Base-by-base conservation (phyloP, 2,329 filamentous ascomycete genomes). In the Thermoascus crustaceus region DNA sequence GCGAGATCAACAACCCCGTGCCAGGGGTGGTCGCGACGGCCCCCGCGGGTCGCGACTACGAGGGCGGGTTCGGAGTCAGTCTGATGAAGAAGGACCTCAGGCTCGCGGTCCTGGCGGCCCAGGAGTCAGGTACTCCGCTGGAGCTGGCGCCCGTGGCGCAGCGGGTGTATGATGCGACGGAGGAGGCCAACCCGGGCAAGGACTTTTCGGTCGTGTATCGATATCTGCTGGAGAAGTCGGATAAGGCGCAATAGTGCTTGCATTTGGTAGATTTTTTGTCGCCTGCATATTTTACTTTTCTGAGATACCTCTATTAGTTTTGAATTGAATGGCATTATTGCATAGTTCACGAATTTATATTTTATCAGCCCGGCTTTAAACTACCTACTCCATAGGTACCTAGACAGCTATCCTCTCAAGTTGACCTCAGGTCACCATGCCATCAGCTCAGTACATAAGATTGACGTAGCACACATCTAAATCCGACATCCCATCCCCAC, bases 1-100 rank as follows among this genome's bases (percentile, higher is more conserved):
- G 82, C 51, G 88, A 95, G 64, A 70, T 94, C 43, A 98, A 98
- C 64, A 96, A 96, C 56, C 91, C 91, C 0, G 87, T 96, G 3
- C 79, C 79, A 7, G 88, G 87, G 9, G 87, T 95, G 0, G 72
- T 89, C 14, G 78, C 81, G 41, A 76, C 73, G 1, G 76, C 85
- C 2, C 87, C 89, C 0, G 82, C 87, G 0, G 75, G 72, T 36
- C 71, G 82, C 38, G 87, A 82, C 35, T 98, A 87, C 50, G 61
- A 67, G 11, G 85, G 85, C 30, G 85, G 85, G 0, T 91, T 89
- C 46, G 82, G 82, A 2, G 75, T 89, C 38, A 71, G 71, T 24
- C 62, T 91, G 46, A 89, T 91, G 85, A 77, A 76, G 56, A 91
- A 91, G 63, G 85, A 91, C 55, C 61, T 91, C 25, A 68, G 72